Evolutionary conservation across 192 early-diverging fungal species (phyloP).

Genomic region (Entomortierella parvispora): DNA sequence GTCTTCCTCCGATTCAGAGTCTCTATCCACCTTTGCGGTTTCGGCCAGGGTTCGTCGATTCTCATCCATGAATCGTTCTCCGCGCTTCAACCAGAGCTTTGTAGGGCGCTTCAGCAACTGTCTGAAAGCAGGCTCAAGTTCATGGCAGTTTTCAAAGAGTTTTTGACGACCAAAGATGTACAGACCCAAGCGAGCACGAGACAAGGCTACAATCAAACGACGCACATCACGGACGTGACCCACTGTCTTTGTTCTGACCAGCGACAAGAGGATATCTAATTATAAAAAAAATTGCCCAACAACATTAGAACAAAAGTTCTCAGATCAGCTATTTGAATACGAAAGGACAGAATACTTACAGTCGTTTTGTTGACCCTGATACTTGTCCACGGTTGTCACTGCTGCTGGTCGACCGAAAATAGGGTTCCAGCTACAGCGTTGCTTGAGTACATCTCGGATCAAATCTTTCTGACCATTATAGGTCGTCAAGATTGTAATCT

Average conservation of each 20-base stretch:
- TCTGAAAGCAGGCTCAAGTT: conserved; percentile 78
- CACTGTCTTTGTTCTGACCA: conserved; percentile 90
- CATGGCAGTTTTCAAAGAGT: conserved; percentile 85
- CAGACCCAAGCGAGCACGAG: conserved; percentile 91
- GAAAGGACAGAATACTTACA: too few species aligned
- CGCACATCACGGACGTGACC: conserved; percentile 95
- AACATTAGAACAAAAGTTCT: too few species aligned
- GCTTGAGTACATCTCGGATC: conserved; percentile 88
- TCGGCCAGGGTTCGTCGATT: conserved; percentile 32
- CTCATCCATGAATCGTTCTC: conserved; percentile 60
- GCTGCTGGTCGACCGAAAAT: conserved; percentile 82
- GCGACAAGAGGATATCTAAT: conserved; percentile 85
- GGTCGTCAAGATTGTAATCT: conserved; percentile 93
- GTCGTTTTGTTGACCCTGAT: conserved; percentile 96
- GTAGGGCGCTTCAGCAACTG: conserved; percentile 71
- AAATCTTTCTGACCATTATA: conserved; percentile 98
- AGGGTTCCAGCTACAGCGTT: conserved; percentile 88
- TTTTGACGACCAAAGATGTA: conserved; percentile 87
- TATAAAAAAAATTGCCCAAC: neutral
- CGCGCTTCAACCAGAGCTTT: conserved; percentile 64
- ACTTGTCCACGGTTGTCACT: conserved; percentile 96
- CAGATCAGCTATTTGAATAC: too few species aligned
- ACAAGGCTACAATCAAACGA: conserved; percentile 93
- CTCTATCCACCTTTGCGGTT: conserved; percentile 11
- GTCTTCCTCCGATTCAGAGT: conserved; percentile 23